phyloP scores from a whole-genome alignment of 1,139 yeast species.

The Yamadazyma epiphylla region DNA sequence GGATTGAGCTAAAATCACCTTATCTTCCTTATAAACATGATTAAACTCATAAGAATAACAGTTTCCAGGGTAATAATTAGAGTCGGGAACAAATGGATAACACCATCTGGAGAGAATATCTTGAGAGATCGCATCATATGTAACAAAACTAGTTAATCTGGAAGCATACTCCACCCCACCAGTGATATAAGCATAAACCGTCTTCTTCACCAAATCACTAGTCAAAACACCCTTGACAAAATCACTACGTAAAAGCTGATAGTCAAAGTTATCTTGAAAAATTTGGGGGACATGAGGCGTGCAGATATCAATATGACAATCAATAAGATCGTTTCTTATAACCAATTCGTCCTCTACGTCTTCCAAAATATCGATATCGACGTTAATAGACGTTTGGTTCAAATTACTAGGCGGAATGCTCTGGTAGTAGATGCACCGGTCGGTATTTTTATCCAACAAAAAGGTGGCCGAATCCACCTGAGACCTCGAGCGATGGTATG shows the following conservation, averaged over 20 bases:
- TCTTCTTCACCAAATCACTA: constrained; percentile 85
- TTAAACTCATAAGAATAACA: constrained; percentile 76
- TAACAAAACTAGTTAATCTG: constrained; percentile 89
- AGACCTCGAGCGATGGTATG: constrained; percentile 80
- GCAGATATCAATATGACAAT: constrained; percentile 94
- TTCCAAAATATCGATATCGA: constrained; percentile 83
- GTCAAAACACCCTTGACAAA: constrained; percentile 88
- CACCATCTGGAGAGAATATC: constrained; percentile 90
- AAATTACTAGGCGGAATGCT: constrained; percentile 65
- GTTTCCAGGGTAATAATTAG: constrained; percentile 67
- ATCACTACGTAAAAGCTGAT: constrained; percentile 79
- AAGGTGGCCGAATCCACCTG: constrained; percentile 82
- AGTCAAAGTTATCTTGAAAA: constrained; percentile 94
- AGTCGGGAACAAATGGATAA: constrained; percentile 87
- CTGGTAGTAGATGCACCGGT: constrained; percentile 81
- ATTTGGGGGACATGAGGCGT: constrained; percentile 93
- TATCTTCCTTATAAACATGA: constrained; percentile 80
- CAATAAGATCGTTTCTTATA: constrained; percentile 87
- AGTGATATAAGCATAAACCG: constrained; percentile 80
- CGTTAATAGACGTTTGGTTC: constrained; percentile 49
- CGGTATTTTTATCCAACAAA: constrained; percentile 67
- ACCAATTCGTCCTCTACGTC: constrained; percentile 69
- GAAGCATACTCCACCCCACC: constrained; percentile 79
- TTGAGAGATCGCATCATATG: constrained; percentile 88
- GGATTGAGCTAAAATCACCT: constrained; percentile 87